Evolutionary conservation across 2,329 filamentous ascomycete genomes (phyloP).

Genomic region (Nemania abortiva): DNA sequence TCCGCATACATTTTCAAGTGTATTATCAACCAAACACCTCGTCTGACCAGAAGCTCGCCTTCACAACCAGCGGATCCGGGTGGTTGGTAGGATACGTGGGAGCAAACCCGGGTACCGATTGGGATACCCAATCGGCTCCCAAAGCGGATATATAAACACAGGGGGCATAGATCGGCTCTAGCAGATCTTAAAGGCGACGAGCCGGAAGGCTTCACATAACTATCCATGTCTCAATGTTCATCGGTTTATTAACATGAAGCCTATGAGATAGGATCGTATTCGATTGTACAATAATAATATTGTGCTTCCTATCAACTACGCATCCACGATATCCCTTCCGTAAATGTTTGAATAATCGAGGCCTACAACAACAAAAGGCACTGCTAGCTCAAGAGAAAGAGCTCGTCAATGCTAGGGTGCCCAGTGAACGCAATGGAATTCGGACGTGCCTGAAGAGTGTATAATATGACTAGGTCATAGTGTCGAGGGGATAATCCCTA

Average conservation of each 20-base stretch:
- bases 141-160: constrained; percentile 7
- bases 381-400: background rate
- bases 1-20: background rate
- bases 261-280: background rate
- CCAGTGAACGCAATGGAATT: constrained; percentile 9
- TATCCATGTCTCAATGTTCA: background rate
- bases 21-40: background rate
- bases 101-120: background rate
- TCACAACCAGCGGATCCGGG: background rate
- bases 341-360: background rate
- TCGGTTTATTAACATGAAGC: background rate
- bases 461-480: background rate
- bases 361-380: constrained; percentile 5
- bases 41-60: background rate
- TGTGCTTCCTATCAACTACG: constrained; percentile 7
- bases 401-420: background rate
- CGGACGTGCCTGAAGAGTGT: background rate
- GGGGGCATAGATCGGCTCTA: constrained; percentile 1
- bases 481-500: background rate
- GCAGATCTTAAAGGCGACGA: background rate
- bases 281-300: constrained; percentile 7
- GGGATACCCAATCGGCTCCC: constrained; percentile 14
- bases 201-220: background rate
- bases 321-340: background rate
- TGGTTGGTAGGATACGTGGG: background rate